Percentiles rank a stretch among this genome's conserved stretches.
phyloP scores from a whole-genome alignment of 805 yeast species.

The Kluyveromyces starmeri region DNA sequence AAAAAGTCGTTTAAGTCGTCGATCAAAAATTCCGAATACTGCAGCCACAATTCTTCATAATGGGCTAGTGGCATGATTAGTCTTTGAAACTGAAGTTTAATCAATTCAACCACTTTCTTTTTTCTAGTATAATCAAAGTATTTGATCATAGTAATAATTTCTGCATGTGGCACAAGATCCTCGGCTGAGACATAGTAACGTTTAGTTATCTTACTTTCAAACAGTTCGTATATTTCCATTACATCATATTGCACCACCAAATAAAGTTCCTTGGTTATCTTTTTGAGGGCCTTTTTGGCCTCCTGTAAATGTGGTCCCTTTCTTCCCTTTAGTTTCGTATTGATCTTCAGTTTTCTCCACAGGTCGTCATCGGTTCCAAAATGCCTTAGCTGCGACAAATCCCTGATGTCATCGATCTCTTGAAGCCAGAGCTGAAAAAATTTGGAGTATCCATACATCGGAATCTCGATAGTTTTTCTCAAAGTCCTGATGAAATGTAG shows the following conservation, averaged over 20 bases:
- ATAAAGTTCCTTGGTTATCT: constrained; percentile 25
- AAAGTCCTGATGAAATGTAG: constrained; percentile 19
- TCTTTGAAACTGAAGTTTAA: constrained; percentile 26
- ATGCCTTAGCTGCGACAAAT: constrained; percentile 18
- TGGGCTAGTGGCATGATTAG: constrained; percentile 25
- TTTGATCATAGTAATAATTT: constrained; percentile 21
- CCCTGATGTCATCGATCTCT: constrained; percentile 22
- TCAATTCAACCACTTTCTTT: constrained; percentile 14
- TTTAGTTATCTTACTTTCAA: constrained; percentile 23
- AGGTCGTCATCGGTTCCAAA: constrained; percentile 22
- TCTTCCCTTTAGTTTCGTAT: constrained; percentile 17
- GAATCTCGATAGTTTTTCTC: constrained; percentile 26
- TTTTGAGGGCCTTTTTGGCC: constrained; percentile 23
- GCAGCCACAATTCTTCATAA: constrained; percentile 25
- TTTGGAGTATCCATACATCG: constrained; percentile 24
- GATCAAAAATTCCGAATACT: constrained; percentile 26
- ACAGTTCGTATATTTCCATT: constrained; percentile 22
- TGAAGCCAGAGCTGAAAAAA: constrained; percentile 26
- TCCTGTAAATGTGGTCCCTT: constrained; percentile 29
- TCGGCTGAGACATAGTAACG: constrained; percentile 24
- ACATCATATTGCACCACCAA: constrained; percentile 25
- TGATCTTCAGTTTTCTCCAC: constrained; percentile 17
- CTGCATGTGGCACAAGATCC: constrained; percentile 16
- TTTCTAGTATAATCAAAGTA: constrained; percentile 24
- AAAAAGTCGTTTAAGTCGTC: constrained; percentile 14